Percentiles rank a stretch among this genome's conserved stretches.
phyloP scores from a whole-genome alignment of 805 yeast genomes.

The Cyberlindnera bimundalis region DNA sequence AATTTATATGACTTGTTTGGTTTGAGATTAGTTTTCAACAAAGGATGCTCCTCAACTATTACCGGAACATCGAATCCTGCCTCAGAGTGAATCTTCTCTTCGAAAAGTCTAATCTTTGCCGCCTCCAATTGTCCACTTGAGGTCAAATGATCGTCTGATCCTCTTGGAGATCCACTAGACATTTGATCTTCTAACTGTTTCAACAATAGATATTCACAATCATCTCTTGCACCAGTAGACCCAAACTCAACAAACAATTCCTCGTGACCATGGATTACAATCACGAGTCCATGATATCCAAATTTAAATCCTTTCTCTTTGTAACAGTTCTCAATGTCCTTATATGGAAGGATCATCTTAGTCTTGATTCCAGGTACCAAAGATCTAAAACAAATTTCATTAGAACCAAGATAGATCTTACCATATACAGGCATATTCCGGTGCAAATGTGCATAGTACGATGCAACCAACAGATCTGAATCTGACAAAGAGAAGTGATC shows the following conservation, averaged over 20 bases:
- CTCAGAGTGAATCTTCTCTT: slow-evolving; percentile 57
- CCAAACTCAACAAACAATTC: slow-evolving; percentile 77
- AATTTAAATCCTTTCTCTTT: slow-evolving; percentile 68
- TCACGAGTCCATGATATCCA: slow-evolving; percentile 65
- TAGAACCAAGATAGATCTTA: slow-evolving; percentile 67
- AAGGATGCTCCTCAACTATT: slow-evolving; percentile 63
- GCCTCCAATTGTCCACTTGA: slow-evolving; percentile 36
- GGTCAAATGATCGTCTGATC: slow-evolving; percentile 16
- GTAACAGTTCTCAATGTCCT: slow-evolving; percentile 66
- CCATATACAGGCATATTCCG: slow-evolving; percentile 81
- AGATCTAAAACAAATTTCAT: slow-evolving; percentile 75
- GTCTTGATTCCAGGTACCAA: slow-evolving; percentile 74
- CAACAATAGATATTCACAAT: slow-evolving; percentile 55
- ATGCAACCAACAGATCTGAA: slow-evolving; percentile 51
- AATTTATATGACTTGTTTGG: slow-evolving; percentile 57
- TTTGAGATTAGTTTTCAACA: slow-evolving; percentile 44
- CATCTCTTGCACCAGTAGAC: slow-evolving; percentile 62
- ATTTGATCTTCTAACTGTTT: slow-evolving; percentile 43
- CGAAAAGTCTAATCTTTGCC: slow-evolving; percentile 64
- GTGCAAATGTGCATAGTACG: slow-evolving; percentile 67
- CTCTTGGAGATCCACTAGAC: slow-evolving; percentile 5
- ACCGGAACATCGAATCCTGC: slow-evolving; percentile 67
- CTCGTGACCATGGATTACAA: slow-evolving; percentile 71
- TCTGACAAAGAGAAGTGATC: slow-evolving; percentile 61
- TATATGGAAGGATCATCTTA: slow-evolving; percentile 76